Evolutionary conservation across 768 basidiomycete genomes (phyloP).

Genomic region (Lentinus brumalis): DNA sequence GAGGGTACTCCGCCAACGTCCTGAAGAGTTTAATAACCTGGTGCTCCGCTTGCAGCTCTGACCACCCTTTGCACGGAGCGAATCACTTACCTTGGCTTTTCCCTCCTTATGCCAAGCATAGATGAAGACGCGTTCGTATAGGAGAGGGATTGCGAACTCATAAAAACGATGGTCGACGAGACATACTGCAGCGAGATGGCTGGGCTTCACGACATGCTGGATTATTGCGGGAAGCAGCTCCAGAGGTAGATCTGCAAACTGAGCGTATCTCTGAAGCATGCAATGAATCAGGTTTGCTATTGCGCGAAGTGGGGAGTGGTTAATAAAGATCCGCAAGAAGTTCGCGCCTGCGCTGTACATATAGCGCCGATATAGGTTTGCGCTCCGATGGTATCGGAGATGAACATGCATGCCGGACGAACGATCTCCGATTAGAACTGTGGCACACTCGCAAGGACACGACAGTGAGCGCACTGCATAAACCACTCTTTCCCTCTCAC

Average conservation of each 20-base stretch:
- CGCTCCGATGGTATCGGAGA: too few species aligned
- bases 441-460: background rate
- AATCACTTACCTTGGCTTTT: constrained; percentile 49
- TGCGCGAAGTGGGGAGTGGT: too few species aligned
- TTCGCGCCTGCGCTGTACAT: too few species aligned
- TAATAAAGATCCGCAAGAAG: too few species aligned
- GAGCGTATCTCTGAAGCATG: background rate
- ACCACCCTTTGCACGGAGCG: background rate
- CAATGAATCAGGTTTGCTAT: background rate
- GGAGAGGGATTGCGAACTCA: constrained; percentile 45
- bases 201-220: constrained; percentile 49
- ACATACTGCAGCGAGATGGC: constrained; percentile 52
- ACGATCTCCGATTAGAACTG: background rate
- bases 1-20: constrained; percentile 55
- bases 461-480: background rate
- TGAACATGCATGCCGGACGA: too few species aligned
- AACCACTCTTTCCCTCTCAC: background rate
- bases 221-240: constrained; percentile 65
- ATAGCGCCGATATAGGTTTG: too few species aligned
- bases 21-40: constrained; percentile 65
- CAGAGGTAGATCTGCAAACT: constrained; percentile 61
- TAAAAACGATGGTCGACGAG: constrained; percentile 62
- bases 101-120: constrained; percentile 72
- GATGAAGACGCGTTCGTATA: constrained; percentile 64
- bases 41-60: background rate